A percentile compares a stretch with the other conserved stretches of the same genome.
Evolutionary conservation across 306 rosid genomes (phyloP).

Genomic region (Dalbergia oliveri): DNA sequence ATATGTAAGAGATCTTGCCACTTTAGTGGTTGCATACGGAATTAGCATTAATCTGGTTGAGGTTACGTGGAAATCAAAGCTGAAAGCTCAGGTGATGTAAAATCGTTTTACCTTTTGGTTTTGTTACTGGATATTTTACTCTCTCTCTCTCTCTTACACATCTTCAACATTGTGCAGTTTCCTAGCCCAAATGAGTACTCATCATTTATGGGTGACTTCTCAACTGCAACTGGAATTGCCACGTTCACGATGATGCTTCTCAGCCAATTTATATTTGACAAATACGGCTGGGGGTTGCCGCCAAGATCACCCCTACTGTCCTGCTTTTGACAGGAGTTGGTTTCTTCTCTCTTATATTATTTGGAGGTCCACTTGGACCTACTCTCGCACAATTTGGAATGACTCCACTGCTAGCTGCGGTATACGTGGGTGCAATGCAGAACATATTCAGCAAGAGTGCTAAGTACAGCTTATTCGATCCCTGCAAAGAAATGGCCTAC

Average conservation of each 20-base stretch:
- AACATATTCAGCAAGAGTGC: conserved; percentile 99
- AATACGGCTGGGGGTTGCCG: conserved; percentile 99
- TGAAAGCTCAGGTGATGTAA: conserved; percentile 89
- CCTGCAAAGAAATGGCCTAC: conserved; percentile 99
- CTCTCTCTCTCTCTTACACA: neutral
- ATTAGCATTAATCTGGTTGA: conserved; percentile 98
- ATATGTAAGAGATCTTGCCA: conserved; percentile 96
- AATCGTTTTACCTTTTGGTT: conserved; percentile 22
- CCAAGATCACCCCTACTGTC: conserved; percentile 93
- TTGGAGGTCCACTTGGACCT: conserved; percentile 84
- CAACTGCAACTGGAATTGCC: conserved; percentile 94
- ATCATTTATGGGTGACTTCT: conserved; percentile 99
- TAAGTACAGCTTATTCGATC: conserved; percentile 96
- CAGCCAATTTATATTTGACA: conserved; percentile 85
- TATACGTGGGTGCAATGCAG: conserved; percentile 98
- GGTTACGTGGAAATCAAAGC: conserved; percentile 99
- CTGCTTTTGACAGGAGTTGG: conserved; percentile 93
- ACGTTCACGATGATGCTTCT: conserved; percentile 95
- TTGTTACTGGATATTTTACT: conserved; percentile 15
- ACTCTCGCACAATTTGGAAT: conserved; percentile 71
- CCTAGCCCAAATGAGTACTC: conserved; percentile 99
- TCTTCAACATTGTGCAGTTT: conserved; percentile 64
- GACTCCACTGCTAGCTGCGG: conserved; percentile 99
- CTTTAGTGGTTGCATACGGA: conserved; percentile 98
- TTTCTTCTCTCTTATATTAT: conserved; percentile 91